phyloP scores from a whole-genome alignment of 2,329 filamentous ascomycete genomes.

The Aureobasidium lini region DNA sequence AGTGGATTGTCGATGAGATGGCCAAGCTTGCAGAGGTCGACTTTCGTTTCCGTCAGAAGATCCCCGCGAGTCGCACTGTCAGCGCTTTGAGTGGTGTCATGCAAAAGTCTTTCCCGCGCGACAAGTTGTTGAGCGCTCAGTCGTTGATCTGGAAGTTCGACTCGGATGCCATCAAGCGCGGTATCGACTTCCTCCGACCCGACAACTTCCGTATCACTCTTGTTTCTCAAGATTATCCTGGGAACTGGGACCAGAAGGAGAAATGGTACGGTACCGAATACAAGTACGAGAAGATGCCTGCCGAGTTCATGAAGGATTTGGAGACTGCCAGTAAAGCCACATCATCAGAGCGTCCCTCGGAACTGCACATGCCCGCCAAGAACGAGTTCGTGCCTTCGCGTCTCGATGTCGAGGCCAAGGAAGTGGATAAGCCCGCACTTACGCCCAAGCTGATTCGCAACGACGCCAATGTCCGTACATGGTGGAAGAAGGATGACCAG shows the following conservation, averaged over 20 bases:
- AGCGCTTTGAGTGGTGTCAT: conserved; percentile 78
- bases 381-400: conserved; percentile 95
- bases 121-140: conserved; percentile 78
- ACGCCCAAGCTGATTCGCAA: conserved; percentile 78
- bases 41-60: conserved; percentile 93
- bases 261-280: conserved; percentile 99
- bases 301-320: conserved; percentile 66
- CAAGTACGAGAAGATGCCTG: conserved; percentile 69
- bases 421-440: conserved; percentile 65
- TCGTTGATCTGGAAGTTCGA: conserved; percentile 74
- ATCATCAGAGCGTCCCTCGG: conserved; percentile 53
- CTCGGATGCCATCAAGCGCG: conserved; percentile 64
- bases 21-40: conserved; percentile 85
- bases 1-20: conserved; percentile 93
- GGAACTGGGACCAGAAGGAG: conserved; percentile 79
- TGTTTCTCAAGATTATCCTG: conserved; percentile 75
- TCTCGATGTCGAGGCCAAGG: conserved; percentile 90
- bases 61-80: conserved; percentile 79
- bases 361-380: conserved; percentile 78
- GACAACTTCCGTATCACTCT: conserved; percentile 86
- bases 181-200: conserved; percentile 65
- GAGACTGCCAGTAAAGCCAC: conserved; percentile 51
- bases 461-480: conserved; percentile 70
- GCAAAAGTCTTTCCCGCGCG: conserved; percentile 81
- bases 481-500: conserved; percentile 98